A percentile compares a stretch with the other conserved stretches of the same genome.
Evolutionary conservation across 1,284 basidiomycete species (phyloP).

Genomic region (Stereum hirsutum): DNA sequence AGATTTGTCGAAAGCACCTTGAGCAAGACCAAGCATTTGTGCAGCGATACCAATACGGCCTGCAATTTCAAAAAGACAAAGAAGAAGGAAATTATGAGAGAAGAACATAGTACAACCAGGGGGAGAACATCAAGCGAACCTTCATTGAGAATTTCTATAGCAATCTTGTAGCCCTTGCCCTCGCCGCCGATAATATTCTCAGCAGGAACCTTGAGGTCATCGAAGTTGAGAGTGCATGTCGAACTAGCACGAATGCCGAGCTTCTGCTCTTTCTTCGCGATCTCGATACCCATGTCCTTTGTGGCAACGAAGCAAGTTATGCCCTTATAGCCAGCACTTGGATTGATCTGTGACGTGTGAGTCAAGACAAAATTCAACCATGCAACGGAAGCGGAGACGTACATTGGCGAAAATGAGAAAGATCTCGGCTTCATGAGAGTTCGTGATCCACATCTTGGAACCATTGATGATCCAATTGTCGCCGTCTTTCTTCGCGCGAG

Average conservation of each 20-base stretch:
- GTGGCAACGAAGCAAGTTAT: conserved; percentile 97
- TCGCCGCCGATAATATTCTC: conserved; percentile 93
- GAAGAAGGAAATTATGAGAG: neutral
- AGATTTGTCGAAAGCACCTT: conserved; percentile 92
- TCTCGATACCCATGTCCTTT: conserved; percentile 94
- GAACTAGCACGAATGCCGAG: conserved; percentile 96
- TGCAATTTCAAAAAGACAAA: conserved; percentile 9
- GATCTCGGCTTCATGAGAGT: conserved; percentile 92
- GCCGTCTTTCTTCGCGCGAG: conserved; percentile 81
- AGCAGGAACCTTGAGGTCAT: conserved; percentile 87
- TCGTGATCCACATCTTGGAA: conserved; percentile 99
- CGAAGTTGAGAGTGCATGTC: conserved; percentile 94
- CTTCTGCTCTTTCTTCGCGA: conserved; percentile 99
- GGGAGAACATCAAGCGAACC: too few relatives aligned
- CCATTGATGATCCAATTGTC: conserved; percentile 86
- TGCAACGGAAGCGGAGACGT: conserved; percentile 12
- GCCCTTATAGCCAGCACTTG: conserved; percentile 95
- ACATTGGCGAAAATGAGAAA: conserved; percentile 94
- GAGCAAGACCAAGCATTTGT: conserved; percentile 94
- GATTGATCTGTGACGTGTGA: conserved; percentile 53
- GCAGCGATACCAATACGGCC: conserved; percentile 96
- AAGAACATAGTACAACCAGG: neutral
- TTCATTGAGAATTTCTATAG: conserved; percentile 97
- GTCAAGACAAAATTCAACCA: neutral
- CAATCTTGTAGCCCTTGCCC: conserved; percentile 96